Percentiles rank a stretch among this genome's conserved stretches.
Conservation (phyloP, 306 rosid species). For the Gastrolobium villosum region DNA sequence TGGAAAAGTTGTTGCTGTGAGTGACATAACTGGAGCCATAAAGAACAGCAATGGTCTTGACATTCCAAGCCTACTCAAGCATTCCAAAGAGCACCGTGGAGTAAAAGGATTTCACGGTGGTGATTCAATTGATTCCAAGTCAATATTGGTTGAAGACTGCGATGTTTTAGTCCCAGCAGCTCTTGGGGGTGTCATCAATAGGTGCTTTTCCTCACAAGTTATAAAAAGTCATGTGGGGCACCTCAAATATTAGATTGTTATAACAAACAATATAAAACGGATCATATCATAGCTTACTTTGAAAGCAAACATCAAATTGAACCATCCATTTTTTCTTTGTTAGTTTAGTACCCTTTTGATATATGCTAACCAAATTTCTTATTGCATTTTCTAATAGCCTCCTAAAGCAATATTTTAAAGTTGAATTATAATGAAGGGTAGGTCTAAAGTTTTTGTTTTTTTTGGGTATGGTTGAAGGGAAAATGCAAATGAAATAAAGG, state of each 20-base stretch:
- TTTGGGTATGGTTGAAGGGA: slow-evolving; percentile 63
- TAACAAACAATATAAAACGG: neutral
- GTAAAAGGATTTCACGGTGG: slow-evolving; percentile 83
- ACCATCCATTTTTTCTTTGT: neutral
- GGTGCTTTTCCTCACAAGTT: slow-evolving; percentile 49
- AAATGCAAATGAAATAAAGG: slow-evolving; percentile 83
- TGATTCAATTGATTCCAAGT: slow-evolving; percentile 66
- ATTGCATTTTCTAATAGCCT: neutral
- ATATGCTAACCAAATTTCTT: slow-evolving; percentile 1
- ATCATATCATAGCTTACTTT: slow-evolving; percentile 9
- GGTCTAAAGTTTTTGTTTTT: neutral
- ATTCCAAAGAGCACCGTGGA: slow-evolving; percentile 67
- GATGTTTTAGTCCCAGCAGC: slow-evolving; percentile 97
- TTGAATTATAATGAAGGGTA: slow-evolving; percentile 5
- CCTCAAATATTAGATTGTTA: neutral
- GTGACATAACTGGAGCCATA: slow-evolving; percentile 94
- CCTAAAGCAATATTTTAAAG: slow-evolving; percentile 20
- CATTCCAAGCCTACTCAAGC: slow-evolving; percentile 78
- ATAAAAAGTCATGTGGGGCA: slow-evolving; percentile 2
- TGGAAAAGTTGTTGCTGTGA: slow-evolving; percentile 90
- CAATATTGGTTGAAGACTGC: slow-evolving; percentile 87
- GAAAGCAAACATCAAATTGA: slow-evolving; percentile 12
- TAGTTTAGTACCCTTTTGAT: slow-evolving; percentile 12
- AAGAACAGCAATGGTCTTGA: slow-evolving; percentile 86
- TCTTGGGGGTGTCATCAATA: slow-evolving; percentile 97